phyloP scores from a whole-genome alignment of 2,329 filamentous ascomycete genomes.

The Trichoderma lentiforme region DNA sequence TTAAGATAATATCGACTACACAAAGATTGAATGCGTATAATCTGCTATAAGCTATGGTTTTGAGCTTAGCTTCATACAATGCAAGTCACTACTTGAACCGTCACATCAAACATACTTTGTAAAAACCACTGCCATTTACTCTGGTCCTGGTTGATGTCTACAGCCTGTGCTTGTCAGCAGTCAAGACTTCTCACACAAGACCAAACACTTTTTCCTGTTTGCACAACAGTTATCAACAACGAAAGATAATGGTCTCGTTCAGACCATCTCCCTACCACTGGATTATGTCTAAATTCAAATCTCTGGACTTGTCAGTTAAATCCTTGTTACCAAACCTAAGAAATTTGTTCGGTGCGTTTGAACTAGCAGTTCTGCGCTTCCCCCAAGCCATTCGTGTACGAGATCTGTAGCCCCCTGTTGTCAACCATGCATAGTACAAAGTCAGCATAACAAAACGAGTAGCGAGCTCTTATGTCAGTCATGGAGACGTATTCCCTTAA shows the following conservation, averaged over 20 bases:
- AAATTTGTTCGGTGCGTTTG: slow-evolving; percentile 1
- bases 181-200: slow-evolving; percentile 16
- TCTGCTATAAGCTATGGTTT: neutral
- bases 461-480: slow-evolving; percentile 19
- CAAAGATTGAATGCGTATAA: neutral
- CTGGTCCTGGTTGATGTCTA: slow-evolving; percentile 2
- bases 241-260: slow-evolving; percentile 10
- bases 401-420: slow-evolving; percentile 17
- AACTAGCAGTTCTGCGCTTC: slow-evolving; percentile 12
- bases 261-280: slow-evolving; percentile 16
- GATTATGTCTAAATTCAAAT: slow-evolving; percentile 15
- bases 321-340: slow-evolving; percentile 13
- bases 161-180: slow-evolving; percentile 19
- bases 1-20: neutral
- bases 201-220: slow-evolving; percentile 5
- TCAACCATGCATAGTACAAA: slow-evolving; percentile 20
- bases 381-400: slow-evolving; percentile 16
- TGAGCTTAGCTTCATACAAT: neutral
- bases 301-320: slow-evolving; percentile 18
- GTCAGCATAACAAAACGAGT: slow-evolving; percentile 17
- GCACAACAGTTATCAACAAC: slow-evolving; percentile 15
- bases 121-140: neutral
- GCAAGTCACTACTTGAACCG: neutral
- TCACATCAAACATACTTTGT: neutral
- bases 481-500: slow-evolving; percentile 27